Percentiles rank a stretch among this genome's conserved stretches.
phyloP scores from a whole-genome alignment of 2,329 filamentous ascomycete genomes.

The Ophiostoma montium region DNA sequence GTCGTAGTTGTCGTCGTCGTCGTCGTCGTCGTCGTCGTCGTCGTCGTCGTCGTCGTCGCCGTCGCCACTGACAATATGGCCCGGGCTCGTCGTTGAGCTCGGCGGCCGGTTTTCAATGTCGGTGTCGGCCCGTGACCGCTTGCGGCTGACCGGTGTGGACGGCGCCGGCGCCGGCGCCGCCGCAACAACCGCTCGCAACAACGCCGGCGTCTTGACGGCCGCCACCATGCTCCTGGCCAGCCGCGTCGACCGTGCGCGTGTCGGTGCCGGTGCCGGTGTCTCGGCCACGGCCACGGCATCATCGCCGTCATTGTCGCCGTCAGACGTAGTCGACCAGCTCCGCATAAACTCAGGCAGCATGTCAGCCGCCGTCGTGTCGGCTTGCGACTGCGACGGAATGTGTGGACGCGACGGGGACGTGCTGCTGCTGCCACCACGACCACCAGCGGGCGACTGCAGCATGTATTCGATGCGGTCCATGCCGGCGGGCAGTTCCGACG shows the following conservation, averaged over 20 bases:
- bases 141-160: too few species aligned
- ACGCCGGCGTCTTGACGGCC: background rate
- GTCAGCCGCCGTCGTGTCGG: background rate
- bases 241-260: too few species aligned
- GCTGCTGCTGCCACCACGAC: background rate
- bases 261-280: too few species aligned
- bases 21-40: background rate
- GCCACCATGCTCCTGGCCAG: background rate
- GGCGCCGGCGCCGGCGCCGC: too few species aligned
- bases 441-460: conserved; percentile 1
- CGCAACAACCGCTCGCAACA: too few species aligned
- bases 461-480: conserved; percentile 2
- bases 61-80: background rate
- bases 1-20: conserved; percentile 6
- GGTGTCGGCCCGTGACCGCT: too few species aligned
- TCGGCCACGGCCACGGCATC: too few species aligned
- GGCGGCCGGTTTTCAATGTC: too few species aligned
- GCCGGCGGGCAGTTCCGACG: conserved; percentile 3
- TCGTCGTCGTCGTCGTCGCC: background rate
- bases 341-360: too few species aligned
- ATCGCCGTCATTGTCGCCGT: background rate
- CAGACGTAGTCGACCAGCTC: background rate
- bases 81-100: too few species aligned
- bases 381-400: background rate
- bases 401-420: background rate